Evolutionary conservation across 1,284 basidiomycete genomes (phyloP), one percentile per base, ranked within the genome.

Genomic region (Grifola frondosa): DNA sequence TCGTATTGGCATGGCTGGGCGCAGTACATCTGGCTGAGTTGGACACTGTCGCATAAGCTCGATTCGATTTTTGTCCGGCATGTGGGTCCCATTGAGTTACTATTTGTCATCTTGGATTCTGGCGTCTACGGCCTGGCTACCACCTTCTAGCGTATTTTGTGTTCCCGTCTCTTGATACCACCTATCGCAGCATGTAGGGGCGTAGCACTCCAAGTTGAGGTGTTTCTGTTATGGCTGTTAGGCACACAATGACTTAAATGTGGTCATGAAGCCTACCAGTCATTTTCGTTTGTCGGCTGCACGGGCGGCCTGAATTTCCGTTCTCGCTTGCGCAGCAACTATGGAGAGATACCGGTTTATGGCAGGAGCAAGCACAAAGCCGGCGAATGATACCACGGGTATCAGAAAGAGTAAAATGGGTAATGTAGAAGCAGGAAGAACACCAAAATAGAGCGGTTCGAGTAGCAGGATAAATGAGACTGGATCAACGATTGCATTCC

Each of bases 1-100:
- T 91, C 44, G 73, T 89, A 32, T 70, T 91, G 45, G 88, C 88
- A 31, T 91, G 87, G 87, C 65, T 91, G 45, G 84, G 73, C 16
- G 86, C 84, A 13, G 82, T 88, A 42, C 81, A 87, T 70, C 62
- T 91, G 30, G 78, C 77, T 8, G 84, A 86, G 56, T 61, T 88
- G 54, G 87, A 88, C 43, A 52, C 54, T 22, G 66, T 65, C 42
- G 73, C 66, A 15, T 71, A 57, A 66, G 33, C 29, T 16, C 23
- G 12, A n/a, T n/a, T n/a, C n/a, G 20, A 15, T 23, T 20, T 32
- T 16, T 15, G 31, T 10, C 22, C 16, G 17, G 28, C 11, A 17
- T 40, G 26, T 7, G 17, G 25, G n/a, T 20, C 4, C 16, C 17
- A 15, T 13, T 9, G 23, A 19, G 12, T 26, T 6, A 13, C 17